Evolutionary conservation across 2,329 filamentous ascomycete genomes (phyloP), one percentile per base, ranked within the genome.

Genomic region (Ophiocordyceps sinensis): DNA sequence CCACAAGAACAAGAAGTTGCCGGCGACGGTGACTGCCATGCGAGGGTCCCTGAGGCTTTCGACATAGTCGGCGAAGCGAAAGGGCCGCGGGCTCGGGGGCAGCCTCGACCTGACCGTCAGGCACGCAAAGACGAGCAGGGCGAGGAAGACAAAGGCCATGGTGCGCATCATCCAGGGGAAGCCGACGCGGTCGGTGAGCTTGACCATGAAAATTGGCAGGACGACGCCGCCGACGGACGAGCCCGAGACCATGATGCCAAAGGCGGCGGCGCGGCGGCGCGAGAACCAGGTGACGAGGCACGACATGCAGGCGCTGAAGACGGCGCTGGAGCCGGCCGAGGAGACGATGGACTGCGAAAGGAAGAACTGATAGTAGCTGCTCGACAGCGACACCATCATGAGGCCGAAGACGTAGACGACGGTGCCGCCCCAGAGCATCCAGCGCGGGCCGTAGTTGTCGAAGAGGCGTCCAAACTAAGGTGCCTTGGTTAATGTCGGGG

Each of bases 381-480:
- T 55, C 5, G 61, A 59, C 10, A 82, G 59, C 14, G 69, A 74
- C 0, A 70, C 65, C 75, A 82, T 79, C 74, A 82, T 79, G 15
- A 82, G 57, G 21, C 75, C 72, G 37, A 82, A 72, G 45, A 82
- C 65, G 54, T 79, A 74, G 43, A 71, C 54, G 44, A 78, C 49
- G 5, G 67, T 68, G 28, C 77, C 77, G 40, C 59, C 49, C 15
- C 70, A 45, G 13, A 81, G 59, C 4, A 84, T 61, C 44, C 64
- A 71, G 32, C 67, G 66, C 1, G 80, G 77, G 2, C 81, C 81
- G 47, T 75, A 73, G 46, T 66, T 72, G 55, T 85, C 81, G 49
- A 74, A 82, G 11, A 81, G 37, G 34, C 71, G 73, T 1, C 82
- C 81, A 39, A 64, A 77, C 43, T 57, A 44, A 11, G 7, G 0